These are phyloP conservation scores for Podosphaera fusca DNA, from an alignment of 2,329 filamentous ascomycete species.

Conservation along the genomic window DNA sequence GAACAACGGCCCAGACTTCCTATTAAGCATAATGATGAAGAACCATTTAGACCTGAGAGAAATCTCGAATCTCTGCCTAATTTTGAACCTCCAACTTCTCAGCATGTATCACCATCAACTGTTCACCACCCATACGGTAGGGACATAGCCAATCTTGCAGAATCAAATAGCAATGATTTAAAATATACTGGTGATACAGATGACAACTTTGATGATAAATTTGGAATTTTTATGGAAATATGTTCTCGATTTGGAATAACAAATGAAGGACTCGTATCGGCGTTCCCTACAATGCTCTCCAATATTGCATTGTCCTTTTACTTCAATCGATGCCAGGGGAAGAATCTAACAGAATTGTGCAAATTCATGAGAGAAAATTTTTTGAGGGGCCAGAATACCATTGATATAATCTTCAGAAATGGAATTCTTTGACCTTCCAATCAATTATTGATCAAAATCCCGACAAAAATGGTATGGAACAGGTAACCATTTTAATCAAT, in stretches of 20 bases:
- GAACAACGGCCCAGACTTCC: background rate
- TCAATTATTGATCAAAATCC: background rate
- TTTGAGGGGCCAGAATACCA: background rate
- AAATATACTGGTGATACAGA: background rate
- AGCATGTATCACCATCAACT: background rate
- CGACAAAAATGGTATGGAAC: background rate
- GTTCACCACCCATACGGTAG: background rate
- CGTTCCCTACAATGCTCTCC: background rate
- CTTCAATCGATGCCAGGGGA: background rate
- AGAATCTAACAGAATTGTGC: background rate
- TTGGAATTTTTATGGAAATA: background rate
- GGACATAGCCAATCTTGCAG: background rate
- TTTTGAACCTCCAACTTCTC: background rate
- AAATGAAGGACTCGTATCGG: background rate
- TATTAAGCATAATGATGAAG: background rate
- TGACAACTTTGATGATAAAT: background rate
- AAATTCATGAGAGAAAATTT: background rate
- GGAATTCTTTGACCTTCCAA: background rate
- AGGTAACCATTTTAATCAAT: background rate
- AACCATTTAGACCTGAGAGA: background rate
- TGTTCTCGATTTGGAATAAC: background rate
- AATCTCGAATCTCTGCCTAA: background rate
- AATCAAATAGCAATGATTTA: background rate
- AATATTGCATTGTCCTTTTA: background rate
- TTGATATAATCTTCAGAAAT: background rate